Conservation (phyloP, 208 protist species). For the Wallacemonas sp. region DNA sequence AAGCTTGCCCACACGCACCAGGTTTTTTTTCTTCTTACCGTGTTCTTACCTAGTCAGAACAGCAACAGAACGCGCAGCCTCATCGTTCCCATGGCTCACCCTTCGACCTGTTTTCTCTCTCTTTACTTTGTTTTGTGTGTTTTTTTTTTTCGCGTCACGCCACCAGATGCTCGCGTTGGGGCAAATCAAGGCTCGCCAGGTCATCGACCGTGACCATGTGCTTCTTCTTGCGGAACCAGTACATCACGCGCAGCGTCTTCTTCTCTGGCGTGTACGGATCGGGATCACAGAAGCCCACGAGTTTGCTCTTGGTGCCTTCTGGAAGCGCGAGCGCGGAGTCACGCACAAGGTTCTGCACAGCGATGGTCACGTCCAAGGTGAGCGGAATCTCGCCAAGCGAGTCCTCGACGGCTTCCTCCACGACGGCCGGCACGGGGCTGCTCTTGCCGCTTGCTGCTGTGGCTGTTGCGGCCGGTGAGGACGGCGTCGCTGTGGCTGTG, state of each 20-base stretch:
- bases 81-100: too few species aligned
- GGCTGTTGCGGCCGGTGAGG: not conserved
- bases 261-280: conserved; percentile 84
- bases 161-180: conserved; percentile 63
- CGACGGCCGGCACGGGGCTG: not conserved
- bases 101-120: too few species aligned
- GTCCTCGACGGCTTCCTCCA: conserved; percentile 16
- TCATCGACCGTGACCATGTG: conserved; percentile 74
- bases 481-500: not conserved
- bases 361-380: conserved; percentile 82
- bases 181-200: conserved; percentile 69
- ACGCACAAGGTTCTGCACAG: conserved; percentile 84
- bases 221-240: conserved; percentile 81
- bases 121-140: conserved; percentile 12
- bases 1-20: too few species aligned
- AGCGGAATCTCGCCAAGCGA: conserved; percentile 45
- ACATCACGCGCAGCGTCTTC: conserved; percentile 84
- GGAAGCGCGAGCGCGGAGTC: conserved; percentile 79
- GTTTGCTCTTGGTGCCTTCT: conserved; percentile 59
- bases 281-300: conserved; percentile 87
- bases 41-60: too few species aligned
- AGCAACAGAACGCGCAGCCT: too few species aligned
- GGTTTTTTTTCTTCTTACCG: too few species aligned
- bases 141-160: not conserved
- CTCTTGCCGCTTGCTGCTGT: conserved; percentile 5